Base-by-base conservation (phyloP, 176 grass and related monocot species). In the Rhipidocladum racemiflorum region DNA sequence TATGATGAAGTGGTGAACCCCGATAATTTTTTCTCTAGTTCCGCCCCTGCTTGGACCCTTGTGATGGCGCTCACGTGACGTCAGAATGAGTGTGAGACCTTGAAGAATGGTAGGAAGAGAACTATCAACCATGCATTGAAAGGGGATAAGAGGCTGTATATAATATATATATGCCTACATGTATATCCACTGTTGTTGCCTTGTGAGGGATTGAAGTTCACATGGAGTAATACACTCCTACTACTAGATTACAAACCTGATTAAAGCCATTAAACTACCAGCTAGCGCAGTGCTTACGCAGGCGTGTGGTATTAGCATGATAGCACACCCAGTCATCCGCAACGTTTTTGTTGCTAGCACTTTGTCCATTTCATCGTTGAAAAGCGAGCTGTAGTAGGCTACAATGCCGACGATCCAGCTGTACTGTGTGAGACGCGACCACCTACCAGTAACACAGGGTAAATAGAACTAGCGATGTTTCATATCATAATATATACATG, bases 331-430 rank as follows among this genome's bases (percentile, higher is more conserved):
- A 30, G 27, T 5, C 23, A 64, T 35, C 39, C 30, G 56, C 46
- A 23, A 35, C 29, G 28, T 59, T 82, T 53, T 68, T 69, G 71
- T 15, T 60, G 63, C n/a, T 82, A 30, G 75, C 17, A 45, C 61
- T 51, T 68, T 27, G 44, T 43, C 17, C 16, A 32, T 68, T 67
- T 57, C 61, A 32, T 75, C 53, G 42, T 69, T 61, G 76, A 73
- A 61, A 53, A 63, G 62, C 68, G 81, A 67, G 81, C 60, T 68
- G 61, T 79, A 39, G 65, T 60, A 59, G 51, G 66, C 60, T 89
- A 79, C 61, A 40, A 40, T 51, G 32, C 70, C 53, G 75, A 84
- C 75, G 84, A 35, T 80, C 56, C 68, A 73, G 57, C 84, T 73
- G 44, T 54, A 79, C 84, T 44, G 75, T 85, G 54, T 38, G 75